These are phyloP conservation scores for Vanilla planifolia DNA, from an alignment of 106 monocot genomes.

Conservation along the genomic window DNA sequence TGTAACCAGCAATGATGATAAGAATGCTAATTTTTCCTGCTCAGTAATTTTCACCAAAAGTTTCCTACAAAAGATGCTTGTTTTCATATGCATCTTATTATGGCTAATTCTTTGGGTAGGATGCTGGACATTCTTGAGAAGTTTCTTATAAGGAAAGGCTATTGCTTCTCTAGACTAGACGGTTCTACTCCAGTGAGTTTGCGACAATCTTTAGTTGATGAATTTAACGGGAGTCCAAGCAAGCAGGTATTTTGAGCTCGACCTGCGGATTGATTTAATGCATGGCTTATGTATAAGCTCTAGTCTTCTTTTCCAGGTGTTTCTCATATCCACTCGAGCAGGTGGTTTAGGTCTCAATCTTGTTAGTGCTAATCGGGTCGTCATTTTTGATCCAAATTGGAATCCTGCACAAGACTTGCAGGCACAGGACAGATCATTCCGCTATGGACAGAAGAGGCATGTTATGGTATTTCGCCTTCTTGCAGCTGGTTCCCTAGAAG, in stretches of 20 bases:
- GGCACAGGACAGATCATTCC: constrained; percentile 92
- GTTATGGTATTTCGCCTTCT: constrained; percentile 88
- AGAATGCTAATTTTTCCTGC: too few species aligned
- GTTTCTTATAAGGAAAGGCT: constrained; percentile 84
- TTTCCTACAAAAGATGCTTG: too few species aligned
- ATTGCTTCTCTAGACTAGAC: constrained; percentile 93
- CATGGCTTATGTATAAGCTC: neutral
- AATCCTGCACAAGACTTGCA: constrained; percentile 95
- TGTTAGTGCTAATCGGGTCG: constrained; percentile 92
- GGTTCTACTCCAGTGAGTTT: constrained; percentile 88
- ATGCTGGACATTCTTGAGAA: constrained; percentile 97
- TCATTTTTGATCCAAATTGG: constrained; percentile 97
- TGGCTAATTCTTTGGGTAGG: constrained; percentile 23
- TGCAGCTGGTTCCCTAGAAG: constrained; percentile 90
- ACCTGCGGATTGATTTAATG: constrained; percentile 1
- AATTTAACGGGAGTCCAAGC: constrained; percentile 87
- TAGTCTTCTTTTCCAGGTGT: constrained; percentile 41
- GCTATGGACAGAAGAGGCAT: constrained; percentile 87
- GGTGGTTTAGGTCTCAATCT: constrained; percentile 88
- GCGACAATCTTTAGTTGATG: constrained; percentile 79
- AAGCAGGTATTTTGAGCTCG: constrained; percentile 48
- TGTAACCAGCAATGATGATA: too few species aligned
- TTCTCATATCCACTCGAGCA: constrained; percentile 90
- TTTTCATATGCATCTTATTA: neutral
- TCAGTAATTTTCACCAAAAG: too few species aligned